A percentile compares a stretch with the other conserved stretches of the same genome.
phyloP scores from a whole-genome alignment of 2,329 filamentous ascomycete genomes.

The Fusarium heterosporum region DNA sequence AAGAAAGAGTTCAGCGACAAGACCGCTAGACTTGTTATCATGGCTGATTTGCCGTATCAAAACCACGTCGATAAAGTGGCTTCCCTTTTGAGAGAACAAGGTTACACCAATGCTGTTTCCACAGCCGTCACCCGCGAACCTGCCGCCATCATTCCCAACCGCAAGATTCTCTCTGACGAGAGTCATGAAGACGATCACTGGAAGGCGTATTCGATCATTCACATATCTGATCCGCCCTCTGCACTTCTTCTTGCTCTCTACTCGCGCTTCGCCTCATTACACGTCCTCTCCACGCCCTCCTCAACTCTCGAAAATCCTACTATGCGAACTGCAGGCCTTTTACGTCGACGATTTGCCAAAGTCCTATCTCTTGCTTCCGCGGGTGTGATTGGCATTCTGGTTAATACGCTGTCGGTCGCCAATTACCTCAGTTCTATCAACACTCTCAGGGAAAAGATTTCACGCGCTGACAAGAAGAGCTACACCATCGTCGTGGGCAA shows the following conservation, averaged over 20 bases:
- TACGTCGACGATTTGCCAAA: constrained; percentile 89
- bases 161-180: constrained; percentile 68
- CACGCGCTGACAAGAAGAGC: constrained; percentile 87
- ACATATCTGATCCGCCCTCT: constrained; percentile 83
- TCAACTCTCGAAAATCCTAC: constrained; percentile 61
- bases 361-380: constrained; percentile 83
- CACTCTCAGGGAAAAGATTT: constrained; percentile 78
- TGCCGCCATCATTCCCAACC: constrained; percentile 84
- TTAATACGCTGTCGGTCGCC: constrained; percentile 92
- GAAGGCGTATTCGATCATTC: constrained; percentile 80
- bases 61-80: constrained; percentile 75
- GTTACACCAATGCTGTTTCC: constrained; percentile 77
- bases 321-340: constrained; percentile 62
- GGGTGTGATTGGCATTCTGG: constrained; percentile 90
- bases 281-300: constrained; percentile 79
- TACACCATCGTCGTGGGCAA: constrained; percentile 98
- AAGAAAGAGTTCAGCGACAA: constrained; percentile 74
- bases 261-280: constrained; percentile 81
- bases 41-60: constrained; percentile 90
- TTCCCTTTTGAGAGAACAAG: constrained; percentile 64
- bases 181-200: constrained; percentile 60
- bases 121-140: constrained; percentile 84
- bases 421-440: constrained; percentile 89
- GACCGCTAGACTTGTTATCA: constrained; percentile 75
- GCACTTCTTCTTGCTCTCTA: constrained; percentile 89